Conservation (phyloP, 2,329 filamentous ascomycete species). For the Penicillium sp. region DNA sequence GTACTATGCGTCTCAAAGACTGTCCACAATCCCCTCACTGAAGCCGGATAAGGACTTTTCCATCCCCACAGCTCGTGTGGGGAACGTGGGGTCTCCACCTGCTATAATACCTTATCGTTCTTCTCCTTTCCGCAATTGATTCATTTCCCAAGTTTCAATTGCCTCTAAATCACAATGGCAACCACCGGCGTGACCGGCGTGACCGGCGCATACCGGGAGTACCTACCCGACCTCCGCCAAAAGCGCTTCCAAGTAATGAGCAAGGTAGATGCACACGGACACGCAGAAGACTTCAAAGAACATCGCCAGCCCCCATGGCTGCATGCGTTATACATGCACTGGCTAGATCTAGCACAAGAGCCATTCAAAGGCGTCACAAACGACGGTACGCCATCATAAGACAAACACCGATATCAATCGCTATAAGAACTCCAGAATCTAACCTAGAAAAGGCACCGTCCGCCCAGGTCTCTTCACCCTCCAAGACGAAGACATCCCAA, state of each 20-base stretch:
- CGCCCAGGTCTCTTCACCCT: slow-evolving; percentile 54
- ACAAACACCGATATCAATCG: background rate
- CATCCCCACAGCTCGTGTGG: slow-evolving; percentile 25
- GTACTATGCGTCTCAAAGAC: slow-evolving; percentile 10
- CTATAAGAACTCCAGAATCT: background rate
- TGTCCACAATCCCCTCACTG: background rate
- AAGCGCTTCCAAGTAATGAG: slow-evolving; percentile 62
- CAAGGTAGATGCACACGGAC: slow-evolving; percentile 59
- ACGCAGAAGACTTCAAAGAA: slow-evolving; percentile 59
- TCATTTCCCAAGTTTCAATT: background rate
- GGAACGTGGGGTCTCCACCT: slow-evolving; percentile 18
- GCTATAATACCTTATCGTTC: slow-evolving; percentile 15
- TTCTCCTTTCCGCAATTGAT: background rate
- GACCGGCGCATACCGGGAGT: slow-evolving; percentile 51
- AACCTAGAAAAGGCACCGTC: slow-evolving; percentile 45
- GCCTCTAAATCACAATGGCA: slow-evolving; percentile 3
- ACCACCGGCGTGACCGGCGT: slow-evolving; percentile 8
- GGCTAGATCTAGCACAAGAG: slow-evolving; percentile 56
- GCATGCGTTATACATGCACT: slow-evolving; percentile 58
- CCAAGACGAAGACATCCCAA: slow-evolving; percentile 62
- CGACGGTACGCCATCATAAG: slow-evolving; percentile 63
- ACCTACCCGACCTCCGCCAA: slow-evolving; percentile 59
- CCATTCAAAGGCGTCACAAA: slow-evolving; percentile 68
- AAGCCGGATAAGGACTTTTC: slow-evolving; percentile 21
- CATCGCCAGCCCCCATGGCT: slow-evolving; percentile 63